Percentiles rank a stretch among this genome's conserved stretches.
These are phyloP conservation scores for Hypericum androsaemum DNA, from an alignment of 345 rosid species.

Conservation along the genomic window DNA sequence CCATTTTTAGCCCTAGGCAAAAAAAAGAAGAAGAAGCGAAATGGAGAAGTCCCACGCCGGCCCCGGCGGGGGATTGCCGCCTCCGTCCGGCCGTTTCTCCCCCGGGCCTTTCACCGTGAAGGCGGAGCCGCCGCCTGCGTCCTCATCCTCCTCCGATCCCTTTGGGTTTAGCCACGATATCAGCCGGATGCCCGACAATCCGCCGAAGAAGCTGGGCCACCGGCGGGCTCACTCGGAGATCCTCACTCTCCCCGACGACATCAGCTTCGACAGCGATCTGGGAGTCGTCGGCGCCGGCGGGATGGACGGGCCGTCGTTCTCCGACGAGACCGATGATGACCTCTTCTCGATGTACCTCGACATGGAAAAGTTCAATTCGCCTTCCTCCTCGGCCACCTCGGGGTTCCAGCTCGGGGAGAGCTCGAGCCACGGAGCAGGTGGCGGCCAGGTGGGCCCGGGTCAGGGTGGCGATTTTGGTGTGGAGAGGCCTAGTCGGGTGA, in stretches of 20 bases:
- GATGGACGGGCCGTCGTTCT: conserved; percentile 57
- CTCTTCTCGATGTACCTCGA: conserved; percentile 70
- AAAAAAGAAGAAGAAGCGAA: too few species aligned
- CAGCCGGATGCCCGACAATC: conserved; percentile 80
- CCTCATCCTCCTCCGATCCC: too few species aligned
- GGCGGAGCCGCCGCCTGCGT: too few species aligned
- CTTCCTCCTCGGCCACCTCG: conserved; percentile 57
- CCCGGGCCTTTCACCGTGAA: too few species aligned
- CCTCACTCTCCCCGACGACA: conserved; percentile 83
- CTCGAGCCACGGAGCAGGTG: too few species aligned
- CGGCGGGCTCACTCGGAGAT: conserved; percentile 95
- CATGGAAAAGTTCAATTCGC: conserved; percentile 66
- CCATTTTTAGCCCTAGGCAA: too few species aligned
- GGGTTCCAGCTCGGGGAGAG: conserved; percentile 49
- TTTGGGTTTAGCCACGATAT: conserved; percentile 52
- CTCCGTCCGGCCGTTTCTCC: too few species aligned
- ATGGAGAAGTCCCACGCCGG: too few species aligned
- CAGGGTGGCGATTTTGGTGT: conserved; percentile 22
- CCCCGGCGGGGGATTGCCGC: too few species aligned
- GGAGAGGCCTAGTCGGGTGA: conserved; percentile 60
- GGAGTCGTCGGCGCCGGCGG: conserved; percentile 55
- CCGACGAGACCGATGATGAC: conserved; percentile 86
- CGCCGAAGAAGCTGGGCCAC: conserved; percentile 72
- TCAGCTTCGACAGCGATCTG: conserved; percentile 80
- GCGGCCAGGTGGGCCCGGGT: too few species aligned